These are phyloP conservation scores for Evansstolkia leycettana DNA, from an alignment of 495 filamentous ascomycete genomes.

Conservation along the genomic window DNA sequence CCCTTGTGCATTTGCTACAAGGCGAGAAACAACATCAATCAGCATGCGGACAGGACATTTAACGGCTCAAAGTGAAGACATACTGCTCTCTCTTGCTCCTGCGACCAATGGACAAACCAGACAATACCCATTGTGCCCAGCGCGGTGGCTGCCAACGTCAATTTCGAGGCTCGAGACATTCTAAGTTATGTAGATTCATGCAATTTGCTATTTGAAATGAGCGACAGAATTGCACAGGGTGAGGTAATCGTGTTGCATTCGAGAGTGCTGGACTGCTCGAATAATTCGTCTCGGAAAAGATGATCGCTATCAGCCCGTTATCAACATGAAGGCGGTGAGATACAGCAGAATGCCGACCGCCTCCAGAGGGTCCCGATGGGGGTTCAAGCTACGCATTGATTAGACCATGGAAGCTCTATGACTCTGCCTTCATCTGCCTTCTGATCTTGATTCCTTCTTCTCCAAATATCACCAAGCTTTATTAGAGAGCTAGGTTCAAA, in stretches of 20 bases:
- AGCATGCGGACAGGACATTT: slow-evolving; percentile 1
- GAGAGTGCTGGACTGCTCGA: too few relatives aligned
- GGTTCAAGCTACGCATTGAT: slow-evolving; percentile 1
- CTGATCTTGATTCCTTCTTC: not conserved
- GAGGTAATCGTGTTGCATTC: too few relatives aligned
- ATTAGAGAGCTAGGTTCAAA: slow-evolving; percentile 5
- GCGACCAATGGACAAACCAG: slow-evolving; percentile 77
- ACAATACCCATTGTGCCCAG: slow-evolving; percentile 66
- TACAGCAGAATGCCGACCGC: slow-evolving; percentile 26
- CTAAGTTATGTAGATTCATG: not conserved
- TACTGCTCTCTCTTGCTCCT: slow-evolving; percentile 79
- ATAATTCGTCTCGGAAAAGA: not conserved
- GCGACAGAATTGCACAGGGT: too few relatives aligned
- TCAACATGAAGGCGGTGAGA: slow-evolving; percentile 19
- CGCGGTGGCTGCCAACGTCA: slow-evolving; percentile 69
- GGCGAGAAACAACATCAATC: slow-evolving; percentile 4
- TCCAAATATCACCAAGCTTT: too few relatives aligned
- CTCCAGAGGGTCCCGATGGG: slow-evolving; percentile 19
- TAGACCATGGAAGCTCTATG: slow-evolving; percentile 18
- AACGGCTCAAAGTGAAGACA: slow-evolving; percentile 9
- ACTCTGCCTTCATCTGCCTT: slow-evolving; percentile 10
- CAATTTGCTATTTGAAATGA: too few relatives aligned
- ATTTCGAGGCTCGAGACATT: slow-evolving; percentile 85
- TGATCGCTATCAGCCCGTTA: slow-evolving; percentile 9
- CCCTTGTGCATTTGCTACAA: slow-evolving; percentile 87